Evolutionary conservation across 192 early-diverging fungal species (phyloP), one percentile per base, ranked within the genome.

Genomic region (Ambispora gerdemannii): DNA sequence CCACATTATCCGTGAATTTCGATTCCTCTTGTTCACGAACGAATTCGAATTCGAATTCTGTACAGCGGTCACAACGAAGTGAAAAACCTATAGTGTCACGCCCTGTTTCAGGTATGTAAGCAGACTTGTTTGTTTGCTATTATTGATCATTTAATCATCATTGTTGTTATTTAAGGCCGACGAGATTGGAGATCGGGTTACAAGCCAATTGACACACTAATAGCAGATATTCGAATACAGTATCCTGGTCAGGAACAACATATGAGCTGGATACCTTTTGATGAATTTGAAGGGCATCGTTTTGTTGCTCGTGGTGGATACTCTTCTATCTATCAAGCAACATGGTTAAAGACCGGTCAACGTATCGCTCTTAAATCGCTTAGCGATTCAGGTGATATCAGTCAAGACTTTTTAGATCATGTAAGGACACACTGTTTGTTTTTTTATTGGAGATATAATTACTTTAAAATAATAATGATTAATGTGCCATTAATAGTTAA

Each of bases 231-330:
- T 53, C 25, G 68, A 60, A 19, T 70, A 8, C 50, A 70, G 25
- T 70, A 31, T 70, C 68, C 68, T 19, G 3, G 43, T 47, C 68
- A 51, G 1, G 10, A 50, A 10, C 68, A 70, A 27, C 33, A 70
- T 59, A 36, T 70, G 31, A n/a, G 3, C 31, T 70, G 68, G 68
- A 49, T 70, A 27, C 68, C 68, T 22, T 70, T 59, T 22, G 55
- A 58, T 31, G 68, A 70, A 60, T 70, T 70, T 49, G 38, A 47
- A 0, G 27, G 22, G 11, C 50, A 13, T 28, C 35, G 20, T 28
- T 68, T 74, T 49, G 73, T 77, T 30, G 65, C 72, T 13, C 65
- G 66, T 11, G 78, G 78, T 59, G 78, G 78, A 8, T 80, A 72
- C 34, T 76, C 78, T 25, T 67, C 75, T 22, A 75, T 80, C 19